A percentile compares a stretch with the other conserved stretches of the same genome.
Evolutionary conservation across 2,329 filamentous ascomycete species (phyloP).

Genomic region (Elsinoe necatrix): DNA sequence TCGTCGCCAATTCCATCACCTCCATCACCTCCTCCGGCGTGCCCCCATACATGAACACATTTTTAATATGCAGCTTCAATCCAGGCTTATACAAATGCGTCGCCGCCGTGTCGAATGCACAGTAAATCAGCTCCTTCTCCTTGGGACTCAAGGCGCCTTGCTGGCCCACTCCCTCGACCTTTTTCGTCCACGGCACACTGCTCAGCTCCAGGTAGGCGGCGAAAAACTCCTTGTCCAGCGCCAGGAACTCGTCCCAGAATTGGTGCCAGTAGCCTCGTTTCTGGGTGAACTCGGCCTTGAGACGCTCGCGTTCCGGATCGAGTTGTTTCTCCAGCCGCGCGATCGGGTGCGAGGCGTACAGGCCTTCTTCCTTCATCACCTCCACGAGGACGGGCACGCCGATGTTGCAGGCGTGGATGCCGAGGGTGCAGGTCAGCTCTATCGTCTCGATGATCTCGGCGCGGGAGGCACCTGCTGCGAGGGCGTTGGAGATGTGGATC

Average conservation of each 20-base stretch:
- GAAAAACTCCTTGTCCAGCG: conserved; percentile 42
- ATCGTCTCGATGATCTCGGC: conserved; percentile 41
- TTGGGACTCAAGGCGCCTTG: conserved; percentile 37
- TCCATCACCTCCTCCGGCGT: conserved; percentile 42
- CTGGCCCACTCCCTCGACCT: conserved; percentile 19
- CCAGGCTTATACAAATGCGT: conserved; percentile 43
- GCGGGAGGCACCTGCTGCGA: conserved; percentile 33
- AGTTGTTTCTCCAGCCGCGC: conserved; percentile 20
- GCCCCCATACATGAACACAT: conserved; percentile 40
- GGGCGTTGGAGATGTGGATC: conserved; percentile 33
- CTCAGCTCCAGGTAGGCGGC: conserved; percentile 41
- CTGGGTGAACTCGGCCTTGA: conserved; percentile 38
- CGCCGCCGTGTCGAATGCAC: conserved; percentile 40
- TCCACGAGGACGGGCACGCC: conserved; percentile 41
- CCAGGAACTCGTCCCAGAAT: conserved; percentile 39
- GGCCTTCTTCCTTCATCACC: conserved; percentile 38
- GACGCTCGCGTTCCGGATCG: conserved; percentile 29
- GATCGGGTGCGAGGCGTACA: not conserved
- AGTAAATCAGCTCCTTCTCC: conserved; percentile 43
- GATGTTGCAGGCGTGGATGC: conserved; percentile 42
- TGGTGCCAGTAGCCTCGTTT: conserved; percentile 42
- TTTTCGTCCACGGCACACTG: conserved; percentile 35
- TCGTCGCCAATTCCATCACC: conserved; percentile 38
- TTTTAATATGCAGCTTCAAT: conserved; percentile 42
- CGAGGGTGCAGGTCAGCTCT: conserved; percentile 37